Evolutionary conservation across 768 basidiomycete genomes (phyloP).

Genomic region (Boletellus ananas): DNA sequence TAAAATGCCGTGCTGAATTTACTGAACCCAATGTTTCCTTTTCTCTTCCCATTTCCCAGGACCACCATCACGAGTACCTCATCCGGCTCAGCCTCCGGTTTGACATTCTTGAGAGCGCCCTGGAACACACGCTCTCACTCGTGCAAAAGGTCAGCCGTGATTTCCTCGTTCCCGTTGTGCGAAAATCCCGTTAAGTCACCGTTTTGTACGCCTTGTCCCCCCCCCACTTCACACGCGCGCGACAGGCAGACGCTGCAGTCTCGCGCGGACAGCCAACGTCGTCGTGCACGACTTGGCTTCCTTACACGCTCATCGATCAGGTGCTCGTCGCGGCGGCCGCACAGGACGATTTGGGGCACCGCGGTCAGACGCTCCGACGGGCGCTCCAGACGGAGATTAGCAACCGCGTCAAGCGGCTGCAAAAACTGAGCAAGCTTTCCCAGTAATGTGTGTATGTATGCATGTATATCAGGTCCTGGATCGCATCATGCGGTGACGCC

Average conservation of each 20-base stretch:
- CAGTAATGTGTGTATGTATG: constrained; percentile 8
- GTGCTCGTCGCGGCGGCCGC: constrained; percentile 63
- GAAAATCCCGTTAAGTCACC: constrained; percentile 1
- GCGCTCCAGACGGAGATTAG: constrained; percentile 58
- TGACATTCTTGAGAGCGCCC: constrained; percentile 73
- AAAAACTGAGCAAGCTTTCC: constrained; percentile 53
- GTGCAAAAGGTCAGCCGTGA: constrained; percentile 60
- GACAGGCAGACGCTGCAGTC: constrained; percentile 51
- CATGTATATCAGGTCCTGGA: background rate
- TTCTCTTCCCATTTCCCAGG: constrained; percentile 27
- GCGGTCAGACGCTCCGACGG: constrained; percentile 38
- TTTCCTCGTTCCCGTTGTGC: background rate
- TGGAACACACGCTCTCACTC: constrained; percentile 67
- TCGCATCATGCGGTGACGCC: background rate
- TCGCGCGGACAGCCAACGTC: constrained; percentile 50
- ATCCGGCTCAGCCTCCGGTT: constrained; percentile 75
- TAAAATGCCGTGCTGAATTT: background rate
- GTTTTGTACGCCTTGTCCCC: background rate
- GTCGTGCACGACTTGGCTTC: constrained; percentile 70
- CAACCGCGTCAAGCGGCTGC: constrained; percentile 63
- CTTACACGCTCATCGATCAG: constrained; percentile 81
- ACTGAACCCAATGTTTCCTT: background rate
- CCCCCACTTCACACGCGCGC: background rate
- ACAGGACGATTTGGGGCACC: constrained; percentile 46
- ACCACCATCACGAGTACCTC: constrained; percentile 78